Base-by-base conservation (phyloP, 257 asterid species). In the Leonotis leonurus region DNA sequence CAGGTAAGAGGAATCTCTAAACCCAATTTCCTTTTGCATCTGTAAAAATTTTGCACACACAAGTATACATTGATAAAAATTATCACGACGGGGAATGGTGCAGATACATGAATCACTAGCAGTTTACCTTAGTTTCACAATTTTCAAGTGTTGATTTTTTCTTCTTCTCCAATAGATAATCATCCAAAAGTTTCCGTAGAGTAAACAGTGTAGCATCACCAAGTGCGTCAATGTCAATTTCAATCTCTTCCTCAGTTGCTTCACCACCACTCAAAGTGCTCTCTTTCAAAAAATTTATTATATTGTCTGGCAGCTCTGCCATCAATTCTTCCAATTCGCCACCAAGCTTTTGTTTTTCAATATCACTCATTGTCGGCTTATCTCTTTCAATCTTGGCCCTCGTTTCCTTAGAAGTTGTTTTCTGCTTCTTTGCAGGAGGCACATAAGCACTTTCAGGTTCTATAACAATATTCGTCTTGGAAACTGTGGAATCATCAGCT, bases 211-310 rank as follows among this genome's bases (percentile, higher is more conserved):
- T 80, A 37, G 83, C 95, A 59, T 85, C 90, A 44, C 78, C 55
- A 8, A 88, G 78, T 7, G 83, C 69, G n/a, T 85, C 95, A 68
- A 90, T 72, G 69, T 90, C 97, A 54, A 92, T 80, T 78, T 92
- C 98, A 56, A 92, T 88, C 85, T 88, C 96, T 50, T 86, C 95
- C 59, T 88, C 97, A 21, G 68, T 69, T 20, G 70, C 82, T 74
- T 86, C 80, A 72, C 74, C 71, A 60, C 80, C 60, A 62, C 70
- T 78, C 25, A 67, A 51, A 68, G 87, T 67, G 74, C 78, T 77
- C 73, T 74, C 81, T 65, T 79, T 84, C 77, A 88, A 54, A 71
- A 88, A 92, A 43, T 77, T 85, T 46, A 92, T 66, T 41, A 86
- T 84, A 70, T 64, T 75, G 37, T 86, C 95, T 45, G 98, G 98